Base-by-base conservation (phyloP, 257 asterid species). In the Solanum peruvianum region DNA sequence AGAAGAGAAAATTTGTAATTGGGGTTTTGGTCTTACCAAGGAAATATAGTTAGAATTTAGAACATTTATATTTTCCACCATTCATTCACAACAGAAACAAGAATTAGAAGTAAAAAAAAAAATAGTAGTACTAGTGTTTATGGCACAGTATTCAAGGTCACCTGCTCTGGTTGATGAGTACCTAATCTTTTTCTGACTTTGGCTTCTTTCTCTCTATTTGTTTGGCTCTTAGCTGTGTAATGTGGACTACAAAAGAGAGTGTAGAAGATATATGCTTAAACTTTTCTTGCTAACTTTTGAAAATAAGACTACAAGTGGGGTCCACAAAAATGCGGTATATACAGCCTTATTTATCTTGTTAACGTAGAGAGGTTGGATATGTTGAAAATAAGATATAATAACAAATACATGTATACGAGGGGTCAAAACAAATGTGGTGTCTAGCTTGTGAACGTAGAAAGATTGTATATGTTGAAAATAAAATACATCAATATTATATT, bases 101-200 rank as follows among this genome's bases (percentile, higher is more conserved):
- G 64, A 18, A 56, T 56, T 56, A 56, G 64, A 56, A 56, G 39
- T 8, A 73, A 37, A 5, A 31, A 5, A 47, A 21, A 18, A 2
- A 47, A 41, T 27, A 44, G 27, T 27, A 31, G 10, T 9, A 49
- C n/a, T 20, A 47, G 27, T 27, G 31, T 20, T 18, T 20, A 35
- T 35, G 25, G 64, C 67, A 81, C 85, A 81, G 41, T 49, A 16
- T 39, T 81, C 85, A 12, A 81, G 67, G 85, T 52, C 39, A 81
- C 85, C 85, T 81, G 85, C 85, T 81, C 39, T 81, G 12, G 16
- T 45, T 9, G 41, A 13, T 33, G 62, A 49, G 69, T 49, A 49
- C 42, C 85, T 81, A 81, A 81, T 49, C 82, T 73, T 73, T 78
- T 78, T 49, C 85, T 81, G 69, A 81, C 85, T 81, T 81, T 81